phyloP scores from a whole-genome alignment of 1,284 basidiomycete species.

The Polyporus tsugae region DNA sequence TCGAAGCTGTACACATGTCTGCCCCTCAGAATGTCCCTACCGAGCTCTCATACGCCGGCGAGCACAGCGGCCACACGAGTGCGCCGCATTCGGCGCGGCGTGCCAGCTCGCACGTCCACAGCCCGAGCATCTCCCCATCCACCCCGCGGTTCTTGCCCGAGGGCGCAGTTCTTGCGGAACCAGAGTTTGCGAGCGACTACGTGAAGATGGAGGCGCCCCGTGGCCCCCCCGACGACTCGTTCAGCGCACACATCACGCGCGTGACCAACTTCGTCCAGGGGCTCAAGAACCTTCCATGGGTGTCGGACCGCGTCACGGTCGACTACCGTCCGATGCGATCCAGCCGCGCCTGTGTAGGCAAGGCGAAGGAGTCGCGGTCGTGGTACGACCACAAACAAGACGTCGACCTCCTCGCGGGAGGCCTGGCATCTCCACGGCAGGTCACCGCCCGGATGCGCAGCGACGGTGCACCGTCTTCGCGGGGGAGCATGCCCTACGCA shows the following conservation, averaged over 20 bases:
- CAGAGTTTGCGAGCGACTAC: conserved; percentile 43
- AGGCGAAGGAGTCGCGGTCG: conserved; percentile 36
- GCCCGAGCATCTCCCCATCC: conserved; percentile 8
- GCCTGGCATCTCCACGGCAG: conserved; percentile 23
- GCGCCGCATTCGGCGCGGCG: conserved; percentile 17
- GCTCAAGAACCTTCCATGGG: conserved; percentile 45
- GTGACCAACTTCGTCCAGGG: conserved; percentile 42
- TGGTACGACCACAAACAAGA: conserved; percentile 44
- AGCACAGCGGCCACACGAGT: conserved; percentile 7
- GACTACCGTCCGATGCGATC: conserved; percentile 42
- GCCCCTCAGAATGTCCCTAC: conserved; percentile 23
- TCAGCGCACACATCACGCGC: conserved; percentile 41
- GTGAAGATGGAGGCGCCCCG: conserved; percentile 41
- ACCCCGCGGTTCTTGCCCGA: conserved; percentile 30
- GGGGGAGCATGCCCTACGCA: conserved; percentile 14
- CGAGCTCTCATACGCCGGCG: conserved; percentile 12
- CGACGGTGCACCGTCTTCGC: conserved; percentile 15
- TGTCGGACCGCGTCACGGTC: conserved; percentile 39
- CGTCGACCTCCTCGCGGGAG: conserved; percentile 42
- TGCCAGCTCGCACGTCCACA: conserved; percentile 14
- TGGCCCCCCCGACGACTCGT: conserved; percentile 37
- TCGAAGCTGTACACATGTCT: conserved; percentile 35
- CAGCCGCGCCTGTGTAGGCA: conserved; percentile 35
- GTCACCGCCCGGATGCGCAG: conserved; percentile 24
- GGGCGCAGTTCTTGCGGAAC: conserved; percentile 32